These are phyloP conservation scores for Arabidopsis suecica DNA, from an alignment of 345 rosid genomes.

Conservation along the genomic window DNA sequence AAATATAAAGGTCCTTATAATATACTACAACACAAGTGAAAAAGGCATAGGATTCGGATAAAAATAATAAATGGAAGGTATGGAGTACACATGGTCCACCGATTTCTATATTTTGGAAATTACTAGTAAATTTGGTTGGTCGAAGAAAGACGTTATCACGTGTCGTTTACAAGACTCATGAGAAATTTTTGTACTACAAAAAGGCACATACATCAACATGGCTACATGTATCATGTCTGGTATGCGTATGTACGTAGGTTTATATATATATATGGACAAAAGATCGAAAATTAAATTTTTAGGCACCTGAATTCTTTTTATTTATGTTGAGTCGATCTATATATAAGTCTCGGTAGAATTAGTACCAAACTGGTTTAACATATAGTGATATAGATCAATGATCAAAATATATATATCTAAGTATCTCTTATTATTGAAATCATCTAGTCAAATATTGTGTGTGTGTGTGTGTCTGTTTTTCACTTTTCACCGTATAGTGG, in stretches of 20 bases:
- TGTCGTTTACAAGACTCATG: slow-evolving; percentile 24
- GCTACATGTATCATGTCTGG: too few relatives aligned
- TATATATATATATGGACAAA: neutral
- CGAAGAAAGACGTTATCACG: slow-evolving; percentile 20
- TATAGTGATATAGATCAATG: too few relatives aligned
- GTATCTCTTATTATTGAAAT: neutral
- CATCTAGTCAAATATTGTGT: neutral
- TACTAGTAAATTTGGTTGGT: slow-evolving; percentile 17
- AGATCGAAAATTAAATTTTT: neutral
- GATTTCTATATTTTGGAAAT: slow-evolving; percentile 19
- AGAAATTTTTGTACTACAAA: neutral
- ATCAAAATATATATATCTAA: neutral
- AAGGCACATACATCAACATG: slow-evolving; percentile 13
- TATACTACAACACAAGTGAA: neutral
- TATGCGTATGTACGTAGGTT: too few relatives aligned
- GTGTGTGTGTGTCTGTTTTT: neutral
- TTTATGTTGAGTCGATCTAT: neutral
- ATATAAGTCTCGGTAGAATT: too few relatives aligned
- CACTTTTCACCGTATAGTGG: neutral
- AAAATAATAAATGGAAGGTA: slow-evolving; percentile 34
- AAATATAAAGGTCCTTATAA: neutral
- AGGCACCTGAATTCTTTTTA: slow-evolving; percentile 13
- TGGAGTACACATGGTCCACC: slow-evolving; percentile 37
- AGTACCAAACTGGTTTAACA: too few relatives aligned
- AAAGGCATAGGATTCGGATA: slow-evolving; percentile 38